Evolutionary conservation across 2,329 filamentous ascomycete genomes (phyloP).

Genomic region (Xylariaceae sp.): DNA sequence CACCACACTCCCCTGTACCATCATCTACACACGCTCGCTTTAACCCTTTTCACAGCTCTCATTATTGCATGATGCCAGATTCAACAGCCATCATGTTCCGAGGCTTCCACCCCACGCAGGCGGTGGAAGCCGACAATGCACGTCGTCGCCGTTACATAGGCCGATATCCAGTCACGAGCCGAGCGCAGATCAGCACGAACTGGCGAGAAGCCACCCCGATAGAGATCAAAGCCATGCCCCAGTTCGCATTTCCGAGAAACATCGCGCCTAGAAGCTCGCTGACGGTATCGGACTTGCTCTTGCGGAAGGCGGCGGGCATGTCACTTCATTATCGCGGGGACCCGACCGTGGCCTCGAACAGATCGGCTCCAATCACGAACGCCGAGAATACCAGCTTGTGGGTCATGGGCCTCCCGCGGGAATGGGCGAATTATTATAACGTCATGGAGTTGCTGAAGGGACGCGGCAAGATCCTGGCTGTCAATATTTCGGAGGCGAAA

Average conservation of each 20-base stretch:
- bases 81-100: background rate
- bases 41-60: background rate
- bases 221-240: background rate
- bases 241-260: background rate
- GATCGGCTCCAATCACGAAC: conserved; percentile 6
- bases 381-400: conserved; percentile 11
- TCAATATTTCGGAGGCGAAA: background rate
- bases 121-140: background rate
- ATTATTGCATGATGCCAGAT: background rate
- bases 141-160: background rate
- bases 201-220: background rate
- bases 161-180: background rate
- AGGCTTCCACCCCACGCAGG: conserved; percentile 1
- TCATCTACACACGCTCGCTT: background rate
- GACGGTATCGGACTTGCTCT: background rate
- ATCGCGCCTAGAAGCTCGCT: background rate
- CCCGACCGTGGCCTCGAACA: conserved; percentile 5
- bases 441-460: conserved; percentile 8
- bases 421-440: background rate
- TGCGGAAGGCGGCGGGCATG: background rate
- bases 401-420: conserved; percentile 1
- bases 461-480: conserved; percentile 8
- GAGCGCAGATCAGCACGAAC: background rate
- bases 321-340: conserved; percentile 13
- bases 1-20: background rate